These are phyloP conservation scores for Geosmithia morbida DNA, from an alignment of 2,329 filamentous ascomycete genomes.

Conservation along the genomic window DNA sequence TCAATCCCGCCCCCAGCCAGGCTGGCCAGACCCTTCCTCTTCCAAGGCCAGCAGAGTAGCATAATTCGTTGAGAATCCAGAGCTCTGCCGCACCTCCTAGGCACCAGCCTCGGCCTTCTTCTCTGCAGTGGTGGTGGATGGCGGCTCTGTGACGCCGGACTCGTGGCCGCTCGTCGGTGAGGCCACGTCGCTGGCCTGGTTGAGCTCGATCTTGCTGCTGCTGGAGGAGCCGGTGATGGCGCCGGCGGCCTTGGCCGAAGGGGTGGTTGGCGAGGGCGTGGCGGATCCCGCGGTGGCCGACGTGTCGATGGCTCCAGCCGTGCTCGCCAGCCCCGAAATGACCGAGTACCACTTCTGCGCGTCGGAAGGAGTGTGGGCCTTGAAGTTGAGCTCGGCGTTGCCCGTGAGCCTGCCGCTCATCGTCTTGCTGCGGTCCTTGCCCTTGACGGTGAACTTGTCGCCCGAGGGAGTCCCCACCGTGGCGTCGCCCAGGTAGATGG, in stretches of 20 bases:
- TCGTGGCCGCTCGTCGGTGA: conserved; percentile 22
- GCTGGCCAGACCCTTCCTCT: not conserved
- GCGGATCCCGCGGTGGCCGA: conserved; percentile 10
- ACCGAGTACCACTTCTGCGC: conserved; percentile 76
- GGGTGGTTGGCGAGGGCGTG: conserved; percentile 8
- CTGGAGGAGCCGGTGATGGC: conserved; percentile 1
- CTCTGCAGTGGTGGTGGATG: conserved; percentile 1
- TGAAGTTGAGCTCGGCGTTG: conserved; percentile 70
- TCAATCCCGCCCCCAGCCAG: not conserved
- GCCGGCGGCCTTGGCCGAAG: not conserved
- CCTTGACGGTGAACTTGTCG: conserved; percentile 86
- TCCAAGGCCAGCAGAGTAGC: not conserved
- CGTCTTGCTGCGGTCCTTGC: conserved; percentile 77
- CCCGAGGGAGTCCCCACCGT: conserved; percentile 56
- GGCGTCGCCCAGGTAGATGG: conserved; percentile 86
- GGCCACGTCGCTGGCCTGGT: conserved; percentile 4
- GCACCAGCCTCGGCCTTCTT: not conserved
- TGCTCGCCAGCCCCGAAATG: conserved; percentile 46
- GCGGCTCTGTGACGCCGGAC: conserved; percentile 23
- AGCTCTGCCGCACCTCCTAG: not conserved
- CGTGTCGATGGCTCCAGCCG: conserved; percentile 18
- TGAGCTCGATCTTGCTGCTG: conserved; percentile 6
- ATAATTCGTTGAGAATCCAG: not conserved
- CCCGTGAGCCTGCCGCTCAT: conserved; percentile 71
- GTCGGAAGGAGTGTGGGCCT: conserved; percentile 67